These are phyloP conservation scores for Backusella australiensis DNA, from an alignment of 192 early-diverging fungal species.

Conservation along the genomic window DNA sequence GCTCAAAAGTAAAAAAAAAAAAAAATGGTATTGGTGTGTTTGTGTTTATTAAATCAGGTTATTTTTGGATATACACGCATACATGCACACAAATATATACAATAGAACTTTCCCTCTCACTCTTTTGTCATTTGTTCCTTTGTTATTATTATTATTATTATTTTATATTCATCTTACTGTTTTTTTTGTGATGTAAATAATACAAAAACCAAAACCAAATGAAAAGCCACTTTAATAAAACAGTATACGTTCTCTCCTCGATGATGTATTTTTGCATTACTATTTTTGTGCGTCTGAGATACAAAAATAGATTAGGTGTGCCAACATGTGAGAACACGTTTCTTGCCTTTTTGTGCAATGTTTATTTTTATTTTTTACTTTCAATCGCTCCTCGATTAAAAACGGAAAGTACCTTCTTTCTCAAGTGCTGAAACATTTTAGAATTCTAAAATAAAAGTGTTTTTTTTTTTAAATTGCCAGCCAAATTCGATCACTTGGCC, in stretches of 20 bases:
- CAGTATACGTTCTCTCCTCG: background rate
- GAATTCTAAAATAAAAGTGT: too few relatives aligned
- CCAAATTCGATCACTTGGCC: too few relatives aligned
- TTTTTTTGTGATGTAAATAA: background rate
- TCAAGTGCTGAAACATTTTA: too few relatives aligned
- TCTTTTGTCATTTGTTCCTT: background rate
- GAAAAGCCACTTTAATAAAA: background rate
- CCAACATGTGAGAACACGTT: background rate
- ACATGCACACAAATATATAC: background rate
- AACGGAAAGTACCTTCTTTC: too few relatives aligned
- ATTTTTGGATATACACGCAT: background rate
- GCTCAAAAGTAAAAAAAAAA: background rate
- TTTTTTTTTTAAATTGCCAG: too few relatives aligned
- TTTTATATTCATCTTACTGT: background rate
- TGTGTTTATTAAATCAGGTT: background rate
- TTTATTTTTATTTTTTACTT: background rate
- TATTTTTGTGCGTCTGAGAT: background rate
- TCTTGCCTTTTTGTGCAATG: background rate
- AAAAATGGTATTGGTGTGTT: background rate
- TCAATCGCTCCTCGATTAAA: too few relatives aligned
- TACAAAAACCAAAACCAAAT: background rate
- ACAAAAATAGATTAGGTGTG: background rate
- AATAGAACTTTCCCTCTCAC: background rate
- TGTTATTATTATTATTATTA: background rate
- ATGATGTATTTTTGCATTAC: background rate